phyloP scores from a whole-genome alignment of 2,329 filamentous ascomycete species.

The Diaporthe capsici region DNA sequence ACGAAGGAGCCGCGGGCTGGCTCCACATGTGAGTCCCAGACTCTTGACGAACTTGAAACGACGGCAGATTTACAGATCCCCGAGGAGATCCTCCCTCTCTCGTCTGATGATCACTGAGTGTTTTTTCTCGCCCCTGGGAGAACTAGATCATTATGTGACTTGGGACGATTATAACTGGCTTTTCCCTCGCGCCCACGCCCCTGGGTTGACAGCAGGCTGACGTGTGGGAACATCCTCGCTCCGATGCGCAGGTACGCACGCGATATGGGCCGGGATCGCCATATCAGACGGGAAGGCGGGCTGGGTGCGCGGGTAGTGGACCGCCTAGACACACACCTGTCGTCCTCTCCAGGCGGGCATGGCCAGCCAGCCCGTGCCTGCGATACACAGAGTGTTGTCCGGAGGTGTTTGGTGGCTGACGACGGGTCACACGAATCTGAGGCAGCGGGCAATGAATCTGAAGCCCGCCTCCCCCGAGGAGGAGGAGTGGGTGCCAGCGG shows the following conservation, averaged over 20 bases:
- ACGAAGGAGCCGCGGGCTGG: not conserved
- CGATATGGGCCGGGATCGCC: not conserved
- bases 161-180: not conserved
- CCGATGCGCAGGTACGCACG: slow-evolving; percentile 6
- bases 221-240: slow-evolving; percentile 21
- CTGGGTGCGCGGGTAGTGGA: not conserved
- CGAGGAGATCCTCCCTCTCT: not conserved
- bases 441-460: not conserved
- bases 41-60: slow-evolving; percentile 13
- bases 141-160: not conserved
- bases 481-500: not conserved
- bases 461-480: not conserved
- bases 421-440: not conserved
- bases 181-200: not conserved
- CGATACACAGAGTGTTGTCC: not conserved
- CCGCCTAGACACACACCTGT: not conserved
- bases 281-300: slow-evolving; percentile 3
- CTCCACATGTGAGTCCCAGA: not conserved
- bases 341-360: not conserved
- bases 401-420: not conserved
- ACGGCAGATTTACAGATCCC: slow-evolving; percentile 24
- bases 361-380: not conserved
- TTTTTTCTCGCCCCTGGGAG: not conserved
- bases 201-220: slow-evolving; percentile 15
- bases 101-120: not conserved